A percentile compares a stretch with the other conserved stretches of the same genome.
phyloP scores from a whole-genome alignment of 2,329 filamentous ascomycete species.

The Phyllosticta citriasiana region DNA sequence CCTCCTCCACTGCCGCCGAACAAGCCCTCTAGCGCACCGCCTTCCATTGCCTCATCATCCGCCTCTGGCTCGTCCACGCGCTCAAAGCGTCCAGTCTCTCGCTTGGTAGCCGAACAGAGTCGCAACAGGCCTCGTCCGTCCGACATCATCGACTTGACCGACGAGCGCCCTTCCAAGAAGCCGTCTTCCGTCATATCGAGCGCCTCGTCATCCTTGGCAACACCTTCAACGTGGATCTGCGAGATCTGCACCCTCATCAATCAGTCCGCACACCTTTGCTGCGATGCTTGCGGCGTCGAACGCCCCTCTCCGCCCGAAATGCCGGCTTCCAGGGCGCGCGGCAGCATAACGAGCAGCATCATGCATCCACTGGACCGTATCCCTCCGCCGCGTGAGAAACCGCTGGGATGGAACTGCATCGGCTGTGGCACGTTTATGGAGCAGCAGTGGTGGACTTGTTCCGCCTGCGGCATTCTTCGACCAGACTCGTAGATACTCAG shows the following conservation, averaged over 20 bases:
- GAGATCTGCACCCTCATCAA: constrained; percentile 54
- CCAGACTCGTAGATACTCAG: not conserved
- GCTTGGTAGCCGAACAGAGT: constrained; percentile 20
- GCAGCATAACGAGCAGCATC: constrained; percentile 18
- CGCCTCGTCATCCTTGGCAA: not conserved
- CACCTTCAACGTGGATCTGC: constrained; percentile 44
- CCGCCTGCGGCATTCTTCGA: constrained; percentile 38
- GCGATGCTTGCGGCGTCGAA: constrained; percentile 51
- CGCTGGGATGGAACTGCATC: constrained; percentile 50
- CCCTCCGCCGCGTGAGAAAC: constrained; percentile 26
- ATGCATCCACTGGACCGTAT: constrained; percentile 20
- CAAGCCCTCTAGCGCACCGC: not conserved
- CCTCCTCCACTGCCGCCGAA: constrained; percentile 18
- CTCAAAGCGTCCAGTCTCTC: constrained; percentile 24
- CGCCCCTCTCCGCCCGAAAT: constrained; percentile 33
- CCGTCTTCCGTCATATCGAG: constrained; percentile 11
- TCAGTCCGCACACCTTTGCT: constrained; percentile 47
- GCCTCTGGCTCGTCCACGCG: constrained; percentile 9
- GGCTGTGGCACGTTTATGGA: constrained; percentile 54
- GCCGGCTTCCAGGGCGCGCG: constrained; percentile 17
- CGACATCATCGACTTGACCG: constrained; percentile 10
- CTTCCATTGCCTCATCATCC: not conserved
- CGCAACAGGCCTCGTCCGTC: constrained; percentile 12
- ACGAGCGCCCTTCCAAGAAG: constrained; percentile 14
- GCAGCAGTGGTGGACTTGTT: constrained; percentile 55